Conservation (phyloP, 306 rosid genomes). For the Canavalia gladiata region DNA sequence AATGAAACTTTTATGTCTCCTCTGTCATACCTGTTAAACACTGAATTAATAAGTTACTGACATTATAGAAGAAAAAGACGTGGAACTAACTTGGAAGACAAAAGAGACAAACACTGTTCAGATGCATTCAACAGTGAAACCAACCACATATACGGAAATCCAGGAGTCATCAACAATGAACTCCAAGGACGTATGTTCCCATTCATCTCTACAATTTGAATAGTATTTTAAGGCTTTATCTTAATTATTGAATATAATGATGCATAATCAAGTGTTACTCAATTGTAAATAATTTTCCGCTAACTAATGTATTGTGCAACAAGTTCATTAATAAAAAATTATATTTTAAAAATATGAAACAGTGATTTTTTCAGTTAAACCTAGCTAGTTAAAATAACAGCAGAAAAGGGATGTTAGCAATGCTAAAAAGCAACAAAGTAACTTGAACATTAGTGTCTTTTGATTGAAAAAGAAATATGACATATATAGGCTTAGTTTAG, state of each 20-base stretch:
- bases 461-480: not conserved
- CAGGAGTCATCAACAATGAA: not conserved
- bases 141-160: constrained; percentile 44
- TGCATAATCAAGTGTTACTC: not conserved
- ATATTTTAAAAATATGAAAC: not conserved
- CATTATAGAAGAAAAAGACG: constrained; percentile 48
- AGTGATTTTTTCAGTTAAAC: not conserved
- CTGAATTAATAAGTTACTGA: constrained; percentile 43
- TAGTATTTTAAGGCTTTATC: not conserved
- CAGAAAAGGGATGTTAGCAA: not conserved
- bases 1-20: constrained; percentile 41
- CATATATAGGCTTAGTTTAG: no score
- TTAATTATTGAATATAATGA: no score
- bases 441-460: not conserved
- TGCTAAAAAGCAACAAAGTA: not conserved
- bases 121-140: constrained; percentile 49
- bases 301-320: not conserved
- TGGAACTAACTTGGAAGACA: constrained; percentile 41
- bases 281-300: not conserved
- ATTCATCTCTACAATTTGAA: not conserved
- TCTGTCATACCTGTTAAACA: constrained; percentile 39
- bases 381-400: not conserved
- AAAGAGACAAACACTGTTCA: constrained; percentile 52
- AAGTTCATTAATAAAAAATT: not conserved
- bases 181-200: not conserved